phyloP scores from a whole-genome alignment of 1,139 yeast species.

The Suhomyces taliae region DNA sequence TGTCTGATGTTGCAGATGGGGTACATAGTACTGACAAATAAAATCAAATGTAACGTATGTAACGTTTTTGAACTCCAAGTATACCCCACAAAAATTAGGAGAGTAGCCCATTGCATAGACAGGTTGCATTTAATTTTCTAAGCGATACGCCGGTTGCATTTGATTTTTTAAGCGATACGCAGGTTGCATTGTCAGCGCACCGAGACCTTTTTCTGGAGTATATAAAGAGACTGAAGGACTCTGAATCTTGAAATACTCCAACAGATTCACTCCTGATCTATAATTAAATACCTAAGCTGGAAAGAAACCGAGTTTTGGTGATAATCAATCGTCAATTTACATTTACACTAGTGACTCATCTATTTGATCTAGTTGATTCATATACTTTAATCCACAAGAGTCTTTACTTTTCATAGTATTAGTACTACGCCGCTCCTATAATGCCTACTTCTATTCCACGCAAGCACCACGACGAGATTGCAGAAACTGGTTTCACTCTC shows the following conservation, averaged over 20 bases:
- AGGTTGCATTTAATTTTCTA: neutral
- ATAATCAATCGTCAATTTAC: too few species aligned
- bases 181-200: neutral
- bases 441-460: slow-evolving; percentile 9
- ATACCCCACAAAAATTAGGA: neutral
- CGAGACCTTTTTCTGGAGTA: neutral
- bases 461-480: slow-evolving; percentile 31
- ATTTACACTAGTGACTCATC: too few species aligned
- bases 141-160: neutral
- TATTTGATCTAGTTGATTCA: too few species aligned
- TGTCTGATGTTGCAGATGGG: too few species aligned
- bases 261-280: too few species aligned
- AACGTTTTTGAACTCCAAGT: too few species aligned
- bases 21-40: too few species aligned
- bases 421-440: neutral
- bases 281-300: neutral
- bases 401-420: too few species aligned
- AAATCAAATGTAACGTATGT: too few species aligned
- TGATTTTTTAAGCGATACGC: neutral
- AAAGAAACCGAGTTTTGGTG: neutral
- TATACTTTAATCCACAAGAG: too few species aligned
- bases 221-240: neutral
- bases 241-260: neutral
- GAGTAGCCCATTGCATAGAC: neutral
- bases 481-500: slow-evolving; percentile 46